Evolutionary conservation across 345 rosid genomes (phyloP).

Genomic region (Abelmoschus esculentus): DNA sequence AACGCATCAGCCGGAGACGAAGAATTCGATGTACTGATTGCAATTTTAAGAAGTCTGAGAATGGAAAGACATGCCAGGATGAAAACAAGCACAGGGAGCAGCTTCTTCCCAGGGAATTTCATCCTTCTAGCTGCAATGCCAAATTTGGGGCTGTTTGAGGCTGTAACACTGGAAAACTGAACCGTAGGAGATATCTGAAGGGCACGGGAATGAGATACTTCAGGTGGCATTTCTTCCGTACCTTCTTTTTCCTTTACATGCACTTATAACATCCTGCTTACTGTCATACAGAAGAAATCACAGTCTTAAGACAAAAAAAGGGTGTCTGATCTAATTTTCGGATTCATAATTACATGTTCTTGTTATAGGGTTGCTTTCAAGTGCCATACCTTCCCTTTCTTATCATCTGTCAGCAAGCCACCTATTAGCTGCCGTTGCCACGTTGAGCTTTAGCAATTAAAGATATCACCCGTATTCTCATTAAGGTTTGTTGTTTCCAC

Average conservation of each 20-base stretch:
- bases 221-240: neutral
- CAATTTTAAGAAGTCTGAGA: neutral
- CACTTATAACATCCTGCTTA: neutral
- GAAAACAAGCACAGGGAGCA: neutral
- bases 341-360: too few relatives aligned
- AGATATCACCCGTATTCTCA: neutral
- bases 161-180: neutral
- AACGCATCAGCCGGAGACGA: neutral
- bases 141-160: neutral
- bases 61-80: neutral
- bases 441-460: neutral
- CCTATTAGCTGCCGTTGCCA: slow-evolving; percentile 14
- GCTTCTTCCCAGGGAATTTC: neutral
- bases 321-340: too few relatives aligned
- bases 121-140: neutral
- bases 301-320: too few relatives aligned
- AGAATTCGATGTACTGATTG: neutral
- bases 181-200: neutral
- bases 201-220: neutral
- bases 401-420: slow-evolving; percentile 7
- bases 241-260: neutral
- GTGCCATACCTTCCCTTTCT: neutral
- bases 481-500: slow-evolving; percentile 20
- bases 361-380: slow-evolving; percentile 6
- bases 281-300: neutral